Conservation (phyloP, 1,284 basidiomycete species). For the Taiwanofungus camphoratus region DNA sequence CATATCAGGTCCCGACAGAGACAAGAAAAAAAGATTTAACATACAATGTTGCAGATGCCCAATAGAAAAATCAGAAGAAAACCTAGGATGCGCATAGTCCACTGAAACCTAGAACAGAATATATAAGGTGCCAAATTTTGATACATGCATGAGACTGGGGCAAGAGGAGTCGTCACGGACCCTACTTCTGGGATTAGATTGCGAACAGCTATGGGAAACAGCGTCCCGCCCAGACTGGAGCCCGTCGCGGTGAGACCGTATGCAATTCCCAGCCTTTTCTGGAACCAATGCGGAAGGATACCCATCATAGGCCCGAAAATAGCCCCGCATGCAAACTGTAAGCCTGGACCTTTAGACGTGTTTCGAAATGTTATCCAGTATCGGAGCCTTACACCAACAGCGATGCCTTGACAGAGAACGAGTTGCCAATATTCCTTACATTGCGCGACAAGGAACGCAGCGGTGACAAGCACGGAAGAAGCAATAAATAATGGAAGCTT, state of each 20-base stretch:
- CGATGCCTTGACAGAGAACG: constrained; percentile 43
- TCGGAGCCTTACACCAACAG: constrained; percentile 31
- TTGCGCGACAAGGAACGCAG: constrained; percentile 44
- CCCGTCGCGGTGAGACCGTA: constrained; percentile 38
- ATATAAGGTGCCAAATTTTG: too few relatives aligned
- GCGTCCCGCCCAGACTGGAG: constrained; percentile 38
- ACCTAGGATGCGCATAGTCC: constrained; percentile 56
- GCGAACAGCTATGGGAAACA: constrained; percentile 37
- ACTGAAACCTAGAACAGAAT: constrained; percentile 39
- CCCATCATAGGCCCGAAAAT: constrained; percentile 41
- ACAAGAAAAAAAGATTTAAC: constrained; percentile 15
- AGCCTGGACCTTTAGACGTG: not conserved
- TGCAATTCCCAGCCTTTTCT: constrained; percentile 34
- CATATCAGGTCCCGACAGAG: constrained; percentile 13
- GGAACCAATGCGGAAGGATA: constrained; percentile 46
- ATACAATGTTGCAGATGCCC: constrained; percentile 36
- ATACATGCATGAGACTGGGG: not conserved
- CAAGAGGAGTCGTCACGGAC: constrained; percentile 15
- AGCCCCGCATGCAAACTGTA: constrained; percentile 30
- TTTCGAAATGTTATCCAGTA: not conserved
- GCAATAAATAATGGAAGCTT: constrained; percentile 31
- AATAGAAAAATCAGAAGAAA: constrained; percentile 44
- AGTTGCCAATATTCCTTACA: constrained; percentile 50
- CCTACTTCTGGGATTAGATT: constrained; percentile 34
- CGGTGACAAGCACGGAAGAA: constrained; percentile 32